phyloP scores from a whole-genome alignment of 2,329 filamentous ascomycete species.

The Aspergillus japonicus region DNA sequence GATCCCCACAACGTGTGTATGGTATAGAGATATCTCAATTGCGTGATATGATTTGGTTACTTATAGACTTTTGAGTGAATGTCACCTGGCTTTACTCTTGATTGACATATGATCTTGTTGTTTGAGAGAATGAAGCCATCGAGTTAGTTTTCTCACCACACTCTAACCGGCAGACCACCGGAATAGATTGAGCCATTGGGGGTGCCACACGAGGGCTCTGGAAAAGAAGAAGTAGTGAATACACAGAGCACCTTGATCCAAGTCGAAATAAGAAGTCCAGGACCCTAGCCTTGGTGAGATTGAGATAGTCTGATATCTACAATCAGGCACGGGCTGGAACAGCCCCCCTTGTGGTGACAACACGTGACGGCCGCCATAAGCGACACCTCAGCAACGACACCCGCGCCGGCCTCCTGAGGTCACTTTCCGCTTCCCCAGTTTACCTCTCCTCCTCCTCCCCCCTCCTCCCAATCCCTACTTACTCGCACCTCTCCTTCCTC shows the following conservation, averaged over 20 bases:
- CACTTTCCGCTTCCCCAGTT: slow-evolving; percentile 36
- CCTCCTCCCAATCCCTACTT: slow-evolving; percentile 15
- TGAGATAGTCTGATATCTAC: not conserved
- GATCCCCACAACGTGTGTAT: too few relatives aligned
- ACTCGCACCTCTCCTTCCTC: slow-evolving; percentile 5
- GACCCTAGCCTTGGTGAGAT: not conserved
- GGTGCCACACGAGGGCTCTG: too few relatives aligned
- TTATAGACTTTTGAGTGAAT: too few relatives aligned
- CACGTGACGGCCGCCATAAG: slow-evolving; percentile 38
- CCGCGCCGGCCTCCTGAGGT: slow-evolving; percentile 41
- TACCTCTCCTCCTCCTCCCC: slow-evolving; percentile 23
- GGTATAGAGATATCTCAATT: too few relatives aligned
- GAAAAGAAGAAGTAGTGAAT: too few relatives aligned
- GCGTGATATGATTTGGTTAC: too few relatives aligned
- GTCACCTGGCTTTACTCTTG: too few relatives aligned
- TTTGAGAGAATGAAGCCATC: too few relatives aligned
- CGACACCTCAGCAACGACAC: slow-evolving; percentile 43
- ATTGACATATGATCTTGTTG: too few relatives aligned
- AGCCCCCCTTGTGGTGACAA: slow-evolving; percentile 8
- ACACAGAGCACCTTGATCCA: not conserved
- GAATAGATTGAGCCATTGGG: too few relatives aligned
- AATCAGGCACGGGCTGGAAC: slow-evolving; percentile 20
- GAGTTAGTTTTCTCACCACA: too few relatives aligned
- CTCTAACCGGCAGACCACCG: too few relatives aligned
- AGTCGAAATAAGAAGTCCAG: not conserved